These are phyloP conservation scores for Acrocalymma vagum DNA, from an alignment of 2,329 filamentous ascomycete genomes.

Conservation along the genomic window DNA sequence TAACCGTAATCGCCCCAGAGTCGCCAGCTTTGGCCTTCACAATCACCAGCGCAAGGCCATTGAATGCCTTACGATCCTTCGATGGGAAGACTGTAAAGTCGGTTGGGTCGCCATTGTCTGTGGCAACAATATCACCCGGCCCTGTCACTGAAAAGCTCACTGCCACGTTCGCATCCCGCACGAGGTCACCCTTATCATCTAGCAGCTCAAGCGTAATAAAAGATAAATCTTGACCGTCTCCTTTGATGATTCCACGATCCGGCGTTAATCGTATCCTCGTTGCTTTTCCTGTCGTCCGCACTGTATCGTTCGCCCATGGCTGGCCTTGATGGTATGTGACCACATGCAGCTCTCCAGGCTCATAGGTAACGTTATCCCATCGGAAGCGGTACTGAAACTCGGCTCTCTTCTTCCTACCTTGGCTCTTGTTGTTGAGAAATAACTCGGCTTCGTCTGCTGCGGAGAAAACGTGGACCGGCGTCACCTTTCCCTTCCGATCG, in stretches of 20 bases:
- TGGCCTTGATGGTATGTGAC: conserved; percentile 58
- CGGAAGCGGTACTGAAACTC: conserved; percentile 59
- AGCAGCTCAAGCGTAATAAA: conserved; percentile 57
- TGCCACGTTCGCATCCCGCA: conserved; percentile 53
- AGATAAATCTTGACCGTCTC: conserved; percentile 55
- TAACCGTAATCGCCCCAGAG: conserved; percentile 19
- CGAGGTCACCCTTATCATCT: conserved; percentile 53
- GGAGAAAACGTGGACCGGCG: conserved; percentile 64
- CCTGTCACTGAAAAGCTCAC: conserved; percentile 56
- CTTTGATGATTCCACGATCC: conserved; percentile 51
- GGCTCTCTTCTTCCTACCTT: conserved; percentile 49
- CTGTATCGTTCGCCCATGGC: conserved; percentile 55
- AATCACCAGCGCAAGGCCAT: conserved; percentile 32
- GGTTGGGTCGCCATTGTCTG: conserved; percentile 59
- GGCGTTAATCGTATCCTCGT: conserved; percentile 48
- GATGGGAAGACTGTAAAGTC: conserved; percentile 32
- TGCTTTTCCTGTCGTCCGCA: conserved; percentile 53
- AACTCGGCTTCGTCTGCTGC: conserved; percentile 63
- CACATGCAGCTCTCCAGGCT: conserved; percentile 58
- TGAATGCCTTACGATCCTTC: conserved; percentile 30
- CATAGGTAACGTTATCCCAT: conserved; percentile 62
- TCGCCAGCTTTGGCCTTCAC: conserved; percentile 18
- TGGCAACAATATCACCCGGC: conserved; percentile 56
- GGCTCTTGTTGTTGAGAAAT: conserved; percentile 61
- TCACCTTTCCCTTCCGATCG: conserved; percentile 55